phyloP scores from a whole-genome alignment of 2,329 filamentous ascomycete genomes.

The Exophiala alcalophila region DNA sequence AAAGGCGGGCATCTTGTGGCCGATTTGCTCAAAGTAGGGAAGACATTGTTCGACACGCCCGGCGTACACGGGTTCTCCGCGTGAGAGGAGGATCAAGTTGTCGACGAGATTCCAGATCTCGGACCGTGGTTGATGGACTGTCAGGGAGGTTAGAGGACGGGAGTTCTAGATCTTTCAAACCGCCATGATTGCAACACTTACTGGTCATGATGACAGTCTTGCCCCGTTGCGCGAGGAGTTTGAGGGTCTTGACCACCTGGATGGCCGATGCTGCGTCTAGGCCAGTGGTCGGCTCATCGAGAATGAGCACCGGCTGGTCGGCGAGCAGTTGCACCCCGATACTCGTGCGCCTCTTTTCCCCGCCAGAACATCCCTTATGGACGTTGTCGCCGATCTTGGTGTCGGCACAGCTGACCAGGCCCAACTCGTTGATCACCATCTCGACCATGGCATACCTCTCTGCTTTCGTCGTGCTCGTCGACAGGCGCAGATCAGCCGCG shows the following conservation, averaged over 20 bases:
- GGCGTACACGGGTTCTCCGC: slow-evolving; percentile 66
- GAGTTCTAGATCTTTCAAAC: slow-evolving; percentile 56
- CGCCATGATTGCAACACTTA: slow-evolving; percentile 12
- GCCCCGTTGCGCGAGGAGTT: slow-evolving; percentile 63
- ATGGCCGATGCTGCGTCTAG: slow-evolving; percentile 75
- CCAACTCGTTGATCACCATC: slow-evolving; percentile 71
- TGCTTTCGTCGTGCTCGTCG: slow-evolving; percentile 57
- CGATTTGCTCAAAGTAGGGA: slow-evolving; percentile 61
- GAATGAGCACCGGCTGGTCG: slow-evolving; percentile 73
- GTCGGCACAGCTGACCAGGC: slow-evolving; percentile 72
- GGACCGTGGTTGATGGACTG: slow-evolving; percentile 73
- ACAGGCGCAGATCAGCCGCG: slow-evolving; percentile 68
- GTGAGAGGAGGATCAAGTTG: slow-evolving; percentile 65
- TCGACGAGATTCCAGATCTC: slow-evolving; percentile 79
- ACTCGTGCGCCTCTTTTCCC: slow-evolving; percentile 72
- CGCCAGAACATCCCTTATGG: slow-evolving; percentile 74
- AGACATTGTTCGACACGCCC: slow-evolving; percentile 59
- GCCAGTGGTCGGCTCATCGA: slow-evolving; percentile 73
- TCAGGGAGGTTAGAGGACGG: too few relatives aligned
- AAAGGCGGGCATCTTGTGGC: slow-evolving; percentile 64
- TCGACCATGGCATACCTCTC: slow-evolving; percentile 66
- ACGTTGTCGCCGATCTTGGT: slow-evolving; percentile 69
- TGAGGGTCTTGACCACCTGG: slow-evolving; percentile 68
- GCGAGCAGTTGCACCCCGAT: slow-evolving; percentile 76
- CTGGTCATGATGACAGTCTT: slow-evolving; percentile 60